phyloP scores from a whole-genome alignment of 805 yeast genomes.

The Cyberlindnera euphorbiiphila region DNA sequence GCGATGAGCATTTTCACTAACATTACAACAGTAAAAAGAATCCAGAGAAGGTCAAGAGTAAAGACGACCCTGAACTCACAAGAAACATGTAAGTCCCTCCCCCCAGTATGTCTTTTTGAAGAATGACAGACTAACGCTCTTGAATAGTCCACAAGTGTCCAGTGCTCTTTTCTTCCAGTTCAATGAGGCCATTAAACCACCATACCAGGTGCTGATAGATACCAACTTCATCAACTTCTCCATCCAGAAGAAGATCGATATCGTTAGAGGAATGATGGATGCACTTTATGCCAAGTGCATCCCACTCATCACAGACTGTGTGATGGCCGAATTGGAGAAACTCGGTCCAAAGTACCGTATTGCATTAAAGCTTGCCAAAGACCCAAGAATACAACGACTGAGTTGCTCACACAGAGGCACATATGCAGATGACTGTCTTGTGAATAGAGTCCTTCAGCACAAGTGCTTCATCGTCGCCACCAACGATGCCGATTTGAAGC shows the following conservation, averaged over 20 bases:
- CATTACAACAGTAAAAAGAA: conserved; percentile 34
- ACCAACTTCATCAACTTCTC: conserved; percentile 96
- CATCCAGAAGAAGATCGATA: conserved; percentile 90
- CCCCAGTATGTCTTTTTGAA: background rate
- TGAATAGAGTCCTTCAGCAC: conserved; percentile 89
- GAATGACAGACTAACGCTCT: conserved; percentile 2
- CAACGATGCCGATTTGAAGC: conserved; percentile 93
- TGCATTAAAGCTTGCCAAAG: conserved; percentile 88
- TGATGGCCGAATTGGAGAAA: conserved; percentile 95
- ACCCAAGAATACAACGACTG: conserved; percentile 83
- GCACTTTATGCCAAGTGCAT: conserved; percentile 90
- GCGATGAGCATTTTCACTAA: conserved; percentile 6
- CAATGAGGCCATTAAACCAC: conserved; percentile 94
- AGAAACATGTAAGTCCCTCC: conserved; percentile 40
- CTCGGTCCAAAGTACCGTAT: conserved; percentile 93
- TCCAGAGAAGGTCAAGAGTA: conserved; percentile 35
- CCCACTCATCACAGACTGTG: conserved; percentile 95
- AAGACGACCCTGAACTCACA: conserved; percentile 74
- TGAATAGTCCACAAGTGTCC: conserved; percentile 80
- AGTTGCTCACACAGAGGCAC: conserved; percentile 94
- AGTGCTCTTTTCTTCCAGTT: conserved; percentile 93
- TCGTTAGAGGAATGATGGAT: conserved; percentile 97
- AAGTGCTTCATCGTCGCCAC: conserved; percentile 97
- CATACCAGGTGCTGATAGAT: conserved; percentile 93
- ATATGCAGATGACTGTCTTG: conserved; percentile 97